phyloP scores from a whole-genome alignment of 75 land plant species.

The Pseudotsuga menziesii region DNA sequence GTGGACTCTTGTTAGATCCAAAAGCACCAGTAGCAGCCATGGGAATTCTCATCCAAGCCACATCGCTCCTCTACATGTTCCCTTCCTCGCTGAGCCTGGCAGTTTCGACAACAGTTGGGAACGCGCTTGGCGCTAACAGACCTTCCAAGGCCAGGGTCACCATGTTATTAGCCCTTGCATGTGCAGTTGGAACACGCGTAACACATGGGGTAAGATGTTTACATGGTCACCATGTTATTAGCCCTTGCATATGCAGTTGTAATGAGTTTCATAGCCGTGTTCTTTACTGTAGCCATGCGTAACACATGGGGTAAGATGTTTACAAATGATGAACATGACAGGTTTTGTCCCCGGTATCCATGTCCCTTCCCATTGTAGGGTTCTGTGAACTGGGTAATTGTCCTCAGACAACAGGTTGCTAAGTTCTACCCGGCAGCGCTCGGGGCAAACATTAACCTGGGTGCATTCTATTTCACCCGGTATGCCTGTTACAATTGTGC shows the following conservation, averaged over 20 bases:
- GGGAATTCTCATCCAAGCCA: conserved; percentile 70
- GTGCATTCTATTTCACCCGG: conserved; percentile 56
- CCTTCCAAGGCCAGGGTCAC: conserved; percentile 34
- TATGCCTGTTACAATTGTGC: conserved; percentile 44
- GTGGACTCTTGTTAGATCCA: conserved; percentile 53
- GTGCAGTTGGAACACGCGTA: conserved; percentile 31
- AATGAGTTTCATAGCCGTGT: conserved; percentile 34
- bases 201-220: conserved; percentile 54
- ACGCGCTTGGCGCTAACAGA: conserved; percentile 64
- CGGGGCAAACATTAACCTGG: conserved; percentile 58
- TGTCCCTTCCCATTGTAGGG: conserved; percentile 49
- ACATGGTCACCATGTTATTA: conserved; percentile 26
- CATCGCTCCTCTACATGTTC: conserved; percentile 59
- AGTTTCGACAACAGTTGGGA: conserved; percentile 70
- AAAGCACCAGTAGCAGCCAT: conserved; percentile 66
- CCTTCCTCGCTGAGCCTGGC: conserved; percentile 61
- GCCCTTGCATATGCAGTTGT: conserved; percentile 22
- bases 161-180: conserved; percentile 27
- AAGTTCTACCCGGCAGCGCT: conserved; percentile 61
- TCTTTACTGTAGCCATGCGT: conserved; percentile 35
- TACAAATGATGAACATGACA: conserved; percentile 35
- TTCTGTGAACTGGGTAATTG: conserved; percentile 72
- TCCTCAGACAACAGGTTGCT: conserved; percentile 66
- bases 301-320: conserved; percentile 46
- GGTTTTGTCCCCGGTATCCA: conserved; percentile 33